A percentile compares a stretch with the other conserved stretches of the same genome.
These are phyloP conservation scores for Gleditsia sinensis DNA, from an alignment of 306 rosid species.

Conservation along the genomic window DNA sequence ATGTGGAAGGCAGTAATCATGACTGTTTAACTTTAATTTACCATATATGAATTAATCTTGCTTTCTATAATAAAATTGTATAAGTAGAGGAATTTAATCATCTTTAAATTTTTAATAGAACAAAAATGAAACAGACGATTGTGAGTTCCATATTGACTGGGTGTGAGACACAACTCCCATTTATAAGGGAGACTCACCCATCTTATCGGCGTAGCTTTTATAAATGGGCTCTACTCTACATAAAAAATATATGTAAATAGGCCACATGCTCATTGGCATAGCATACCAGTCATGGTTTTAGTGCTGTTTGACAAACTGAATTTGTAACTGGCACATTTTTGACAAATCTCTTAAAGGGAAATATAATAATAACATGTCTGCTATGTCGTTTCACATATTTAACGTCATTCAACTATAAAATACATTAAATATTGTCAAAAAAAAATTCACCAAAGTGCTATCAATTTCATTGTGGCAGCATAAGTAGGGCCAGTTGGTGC, in stretches of 20 bases:
- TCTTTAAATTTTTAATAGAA: neutral
- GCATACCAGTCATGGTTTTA: neutral
- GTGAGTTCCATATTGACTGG: neutral
- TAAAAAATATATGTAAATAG: no score
- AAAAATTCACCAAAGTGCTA: neutral
- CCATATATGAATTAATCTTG: neutral
- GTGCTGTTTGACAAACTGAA: neutral
- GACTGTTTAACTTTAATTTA: neutral
- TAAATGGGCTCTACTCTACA: no score
- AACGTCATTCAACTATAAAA: neutral
- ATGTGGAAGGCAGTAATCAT: neutral
- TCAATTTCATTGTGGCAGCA: neutral
- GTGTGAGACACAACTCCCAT: neutral
- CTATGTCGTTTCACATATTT: neutral
- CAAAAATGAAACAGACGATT: neutral
- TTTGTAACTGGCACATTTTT: no score
- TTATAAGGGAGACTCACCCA: neutral
- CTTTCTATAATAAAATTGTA: constrained; percentile 12
- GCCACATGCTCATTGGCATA: neutral
- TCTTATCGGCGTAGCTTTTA: neutral
- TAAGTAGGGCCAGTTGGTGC: neutral
- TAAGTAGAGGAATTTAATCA: neutral
- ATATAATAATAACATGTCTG: no score
- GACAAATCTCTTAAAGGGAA: no score
- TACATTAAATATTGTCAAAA: neutral